A percentile compares a stretch with the other conserved stretches of the same genome.
These are phyloP conservation scores for Knufia petricola DNA, from an alignment of 2,329 filamentous ascomycete species.

Conservation along the genomic window DNA sequence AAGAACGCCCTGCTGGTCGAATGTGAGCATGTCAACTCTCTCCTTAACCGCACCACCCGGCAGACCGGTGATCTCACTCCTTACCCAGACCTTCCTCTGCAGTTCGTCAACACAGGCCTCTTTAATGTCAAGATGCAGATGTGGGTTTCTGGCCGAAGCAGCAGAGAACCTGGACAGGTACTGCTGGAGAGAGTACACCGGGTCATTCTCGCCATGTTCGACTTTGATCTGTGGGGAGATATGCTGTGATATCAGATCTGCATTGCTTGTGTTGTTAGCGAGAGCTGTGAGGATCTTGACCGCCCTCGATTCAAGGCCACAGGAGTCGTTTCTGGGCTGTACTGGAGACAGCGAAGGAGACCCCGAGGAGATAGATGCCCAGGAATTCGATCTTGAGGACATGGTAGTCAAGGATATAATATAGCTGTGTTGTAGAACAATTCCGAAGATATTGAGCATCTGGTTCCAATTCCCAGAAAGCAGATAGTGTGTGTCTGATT, in stretches of 20 bases:
- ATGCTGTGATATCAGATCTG: not conserved
- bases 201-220: slow-evolving; percentile 5
- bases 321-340: not conserved
- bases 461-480: too few species aligned
- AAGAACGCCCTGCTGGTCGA: slow-evolving; percentile 10
- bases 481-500: too few species aligned
- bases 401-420: not conserved
- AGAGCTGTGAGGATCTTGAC: slow-evolving; percentile 7
- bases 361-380: not conserved
- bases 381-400: slow-evolving; percentile 4
- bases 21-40: slow-evolving; percentile 12
- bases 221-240: slow-evolving; percentile 7
- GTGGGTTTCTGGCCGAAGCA: slow-evolving; percentile 6
- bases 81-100: slow-evolving; percentile 13
- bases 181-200: slow-evolving; percentile 1
- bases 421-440: not conserved
- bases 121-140: slow-evolving; percentile 8
- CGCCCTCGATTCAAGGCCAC: not conserved
- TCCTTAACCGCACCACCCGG: slow-evolving; percentile 10
- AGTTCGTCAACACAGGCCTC: slow-evolving; percentile 13
- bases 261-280: slow-evolving; percentile 1
- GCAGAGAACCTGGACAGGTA: slow-evolving; percentile 5
- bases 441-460: too few species aligned
- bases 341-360: not conserved
- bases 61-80: slow-evolving; percentile 12